Conservation (phyloP, 2,329 filamentous ascomycete genomes). For the Xylariaceae sp. region DNA sequence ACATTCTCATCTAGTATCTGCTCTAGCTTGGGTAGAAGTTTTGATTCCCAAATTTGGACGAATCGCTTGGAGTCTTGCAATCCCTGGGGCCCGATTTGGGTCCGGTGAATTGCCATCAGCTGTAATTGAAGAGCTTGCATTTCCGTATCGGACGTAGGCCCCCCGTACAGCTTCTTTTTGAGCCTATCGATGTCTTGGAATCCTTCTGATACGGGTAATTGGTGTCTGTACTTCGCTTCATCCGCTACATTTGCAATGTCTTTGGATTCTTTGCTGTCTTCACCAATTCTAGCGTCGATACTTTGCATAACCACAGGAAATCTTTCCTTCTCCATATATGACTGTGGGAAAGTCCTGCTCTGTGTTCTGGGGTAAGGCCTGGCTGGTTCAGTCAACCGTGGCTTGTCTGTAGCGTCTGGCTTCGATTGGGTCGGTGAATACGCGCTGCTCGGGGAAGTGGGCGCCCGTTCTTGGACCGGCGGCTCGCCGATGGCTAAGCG, state of each 20-base stretch:
- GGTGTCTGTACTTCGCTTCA: too few relatives aligned
- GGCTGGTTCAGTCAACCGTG: too few relatives aligned
- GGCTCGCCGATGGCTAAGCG: too few relatives aligned
- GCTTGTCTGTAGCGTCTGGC: too few relatives aligned
- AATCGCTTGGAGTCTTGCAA: constrained; percentile 19
- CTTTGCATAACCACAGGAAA: background rate
- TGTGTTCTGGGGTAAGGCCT: background rate
- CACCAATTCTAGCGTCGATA: background rate
- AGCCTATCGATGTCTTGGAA: too few relatives aligned
- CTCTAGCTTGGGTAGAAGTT: constrained; percentile 18
- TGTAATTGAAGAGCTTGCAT: background rate
- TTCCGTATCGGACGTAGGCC: background rate
- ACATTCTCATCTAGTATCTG: constrained; percentile 20
- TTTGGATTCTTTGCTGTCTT: background rate
- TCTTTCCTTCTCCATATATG: background rate
- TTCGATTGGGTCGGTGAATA: too few relatives aligned
- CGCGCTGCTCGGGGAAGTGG: too few relatives aligned
- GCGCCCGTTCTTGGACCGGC: too few relatives aligned
- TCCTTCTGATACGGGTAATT: too few relatives aligned
- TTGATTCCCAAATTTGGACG: constrained; percentile 22
- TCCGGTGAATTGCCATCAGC: background rate
- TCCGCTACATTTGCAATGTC: too few relatives aligned
- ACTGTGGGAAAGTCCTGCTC: background rate
- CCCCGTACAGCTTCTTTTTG: too few relatives aligned
- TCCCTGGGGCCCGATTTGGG: background rate